These are phyloP conservation scores for Acanthamoeba lenticulata DNA, from an alignment of 208 protist species.

Conservation along the genomic window DNA sequence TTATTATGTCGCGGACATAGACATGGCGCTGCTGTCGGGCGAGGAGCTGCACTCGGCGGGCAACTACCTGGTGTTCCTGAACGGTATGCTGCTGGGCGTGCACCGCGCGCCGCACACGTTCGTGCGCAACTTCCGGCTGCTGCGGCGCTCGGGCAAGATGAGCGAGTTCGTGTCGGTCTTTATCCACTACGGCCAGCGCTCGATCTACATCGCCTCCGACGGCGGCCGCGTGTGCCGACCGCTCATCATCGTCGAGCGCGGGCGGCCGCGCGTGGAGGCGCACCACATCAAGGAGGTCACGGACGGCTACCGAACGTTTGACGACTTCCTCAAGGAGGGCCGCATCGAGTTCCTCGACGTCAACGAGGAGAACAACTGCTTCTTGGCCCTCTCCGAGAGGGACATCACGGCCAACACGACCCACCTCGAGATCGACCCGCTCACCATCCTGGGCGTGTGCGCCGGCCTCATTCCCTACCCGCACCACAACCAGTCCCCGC, in stretches of 20 bases:
- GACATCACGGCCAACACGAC: constrained; percentile 78
- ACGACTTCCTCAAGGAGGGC: constrained; percentile 92
- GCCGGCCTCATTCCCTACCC: constrained; percentile 99
- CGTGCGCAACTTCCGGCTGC: constrained; percentile 81
- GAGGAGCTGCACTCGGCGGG: constrained; percentile 86
- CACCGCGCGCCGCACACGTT: constrained; percentile 88
- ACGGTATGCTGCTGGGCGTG: constrained; percentile 90
- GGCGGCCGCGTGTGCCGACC: constrained; percentile 94
- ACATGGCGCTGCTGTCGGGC: constrained; percentile 89
- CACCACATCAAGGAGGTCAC: constrained; percentile 82
- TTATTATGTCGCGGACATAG: constrained; percentile 52
- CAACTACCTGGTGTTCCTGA: constrained; percentile 89
- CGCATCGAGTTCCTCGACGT: constrained; percentile 99
- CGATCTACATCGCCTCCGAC: constrained; percentile 93
- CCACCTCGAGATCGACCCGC: constrained; percentile 94
- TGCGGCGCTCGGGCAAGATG: constrained; percentile 84
- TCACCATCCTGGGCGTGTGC: constrained; percentile 90
- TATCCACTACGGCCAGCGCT: constrained; percentile 81
- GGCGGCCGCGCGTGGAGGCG: constrained; percentile 73
- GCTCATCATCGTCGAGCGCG: constrained; percentile 94
- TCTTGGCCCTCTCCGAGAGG: constrained; percentile 94
- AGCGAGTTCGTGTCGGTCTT: constrained; percentile 90
- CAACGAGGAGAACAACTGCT: constrained; percentile 98
- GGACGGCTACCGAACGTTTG: constrained; percentile 80
- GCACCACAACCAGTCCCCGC: constrained; percentile 99